Evolutionary conservation across 352 stramenopile genomes (phyloP).

Genomic region (Pythium rishiriense): DNA sequence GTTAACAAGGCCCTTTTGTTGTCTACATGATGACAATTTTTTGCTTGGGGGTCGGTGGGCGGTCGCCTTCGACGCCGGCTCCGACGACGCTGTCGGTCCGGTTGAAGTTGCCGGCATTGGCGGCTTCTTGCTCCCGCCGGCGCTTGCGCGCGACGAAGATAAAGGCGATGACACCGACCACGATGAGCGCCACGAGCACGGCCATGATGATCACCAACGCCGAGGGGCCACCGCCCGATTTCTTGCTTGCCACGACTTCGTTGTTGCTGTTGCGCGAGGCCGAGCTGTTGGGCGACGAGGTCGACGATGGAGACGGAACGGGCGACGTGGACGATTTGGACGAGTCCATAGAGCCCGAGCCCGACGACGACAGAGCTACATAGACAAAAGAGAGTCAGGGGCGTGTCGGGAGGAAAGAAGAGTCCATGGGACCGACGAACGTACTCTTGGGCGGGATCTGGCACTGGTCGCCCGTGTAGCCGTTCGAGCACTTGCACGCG

Average conservation of each 20-base stretch:
- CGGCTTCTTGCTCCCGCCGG: constrained; percentile 58
- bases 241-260: constrained; percentile 23
- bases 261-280: constrained; percentile 24
- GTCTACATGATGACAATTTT: constrained; percentile 80
- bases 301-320: background rate
- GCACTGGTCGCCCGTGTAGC: constrained; percentile 53
- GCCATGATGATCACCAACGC: constrained; percentile 70
- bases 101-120: constrained; percentile 47
- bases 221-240: constrained; percentile 43
- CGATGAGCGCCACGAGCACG: constrained; percentile 57
- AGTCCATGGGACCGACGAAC: background rate
- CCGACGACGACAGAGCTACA: constrained; percentile 26
- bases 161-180: constrained; percentile 70
- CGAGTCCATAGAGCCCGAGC: constrained; percentile 5
- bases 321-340: constrained; percentile 23
- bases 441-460: constrained; percentile 42
- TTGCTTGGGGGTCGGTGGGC: constrained; percentile 65
- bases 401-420: background rate
- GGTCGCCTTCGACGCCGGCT: constrained; percentile 27
- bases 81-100: constrained; percentile 40
- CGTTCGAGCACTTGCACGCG: constrained; percentile 36
- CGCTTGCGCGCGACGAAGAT: constrained; percentile 76
- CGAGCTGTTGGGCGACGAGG: constrained; percentile 8
- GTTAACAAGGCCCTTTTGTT: too few species aligned
- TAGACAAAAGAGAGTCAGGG: background rate